Base-by-base conservation (phyloP, 805 yeast species). In the Citeromyces matritensis region DNA sequence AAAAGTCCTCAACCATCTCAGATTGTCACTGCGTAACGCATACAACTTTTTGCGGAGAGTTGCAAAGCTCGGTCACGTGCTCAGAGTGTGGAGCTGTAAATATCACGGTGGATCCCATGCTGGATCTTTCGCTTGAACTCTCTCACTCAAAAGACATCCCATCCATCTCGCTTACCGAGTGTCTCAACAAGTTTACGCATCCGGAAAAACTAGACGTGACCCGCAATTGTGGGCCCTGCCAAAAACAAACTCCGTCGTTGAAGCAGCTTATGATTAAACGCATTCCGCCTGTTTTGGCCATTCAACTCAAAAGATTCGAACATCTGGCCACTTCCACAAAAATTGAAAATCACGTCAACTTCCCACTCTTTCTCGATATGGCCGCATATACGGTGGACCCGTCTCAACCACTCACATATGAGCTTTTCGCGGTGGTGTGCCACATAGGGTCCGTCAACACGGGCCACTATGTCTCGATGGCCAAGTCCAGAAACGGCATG, bases 361-460 rank as follows among this genome's bases (percentile, higher is more conserved):
- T 75, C 41, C 95, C 95, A 10, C 52, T 74, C 28, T 73, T 70
- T 43, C 53, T 91, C 32, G 75, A 88, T 47, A 60, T 91, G 69
- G 53, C 71, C 6, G 67, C 71, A 23, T 88, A 80, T 47, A 58
- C 50, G 3, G 34, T 50, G 34, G 32, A 33, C 33, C 11, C 21
- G 4, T 31, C 24, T 2, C 32, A 27, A 9, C 45, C 23, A 42
- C 46, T 68, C n/a, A 53, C 72, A 2, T 88, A 80, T 52, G 95
- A 88, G 52, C 62, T 91, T 27, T 84, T 75, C 53, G 95, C 88
- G 2, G 70, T 86, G 23, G 78, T 91, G 7, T 73, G 84, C 43
- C 98, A 91, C 51, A 74, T 73, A 23, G 99, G 99, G 1, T 75
- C 88, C 12, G 91, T 88, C 5, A 84, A 84, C 48, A 91, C 96